Percentiles rank a stretch among this genome's conserved stretches.
Conservation (phyloP, 805 yeast species). For the Saturnispora bothae region DNA sequence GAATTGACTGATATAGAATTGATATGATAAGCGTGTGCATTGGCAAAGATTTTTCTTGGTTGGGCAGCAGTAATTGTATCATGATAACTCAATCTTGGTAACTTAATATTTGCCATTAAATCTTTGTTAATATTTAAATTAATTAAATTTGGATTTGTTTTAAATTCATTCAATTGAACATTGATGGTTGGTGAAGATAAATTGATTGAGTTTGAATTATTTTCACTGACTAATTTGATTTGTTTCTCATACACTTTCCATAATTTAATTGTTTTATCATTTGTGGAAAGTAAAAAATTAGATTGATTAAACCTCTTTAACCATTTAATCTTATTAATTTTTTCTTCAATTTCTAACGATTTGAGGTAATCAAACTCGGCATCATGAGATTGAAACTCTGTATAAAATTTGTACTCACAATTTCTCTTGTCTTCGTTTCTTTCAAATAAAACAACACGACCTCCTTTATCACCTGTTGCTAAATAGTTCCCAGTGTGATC, state of each 20-base stretch:
- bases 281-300: constrained; percentile 83
- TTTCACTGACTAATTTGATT: constrained; percentile 85
- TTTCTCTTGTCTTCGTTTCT: constrained; percentile 65
- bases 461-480: constrained; percentile 98
- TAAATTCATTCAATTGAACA: constrained; percentile 21
- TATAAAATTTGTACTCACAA: constrained; percentile 90
- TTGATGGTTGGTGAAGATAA: constrained; percentile 6
- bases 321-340: constrained; percentile 97
- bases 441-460: constrained; percentile 92
- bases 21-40: constrained; percentile 97
- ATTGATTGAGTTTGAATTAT: constrained; percentile 50
- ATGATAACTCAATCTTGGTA: constrained; percentile 87
- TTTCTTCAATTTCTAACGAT: constrained; percentile 94
- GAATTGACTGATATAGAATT: constrained; percentile 90
- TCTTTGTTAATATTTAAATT: constrained; percentile 1
- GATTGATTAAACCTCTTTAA: constrained; percentile 78
- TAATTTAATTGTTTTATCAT: constrained; percentile 95
- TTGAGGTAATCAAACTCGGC: constrained; percentile 97
- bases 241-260: constrained; percentile 95
- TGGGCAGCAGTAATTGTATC: constrained; percentile 93
- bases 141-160: constrained; percentile 18
- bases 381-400: constrained; percentile 97
- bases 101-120: constrained; percentile 38
- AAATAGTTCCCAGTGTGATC: constrained; percentile 89
- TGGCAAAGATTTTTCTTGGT: constrained; percentile 82